Base-by-base conservation (phyloP, 495 filamentous ascomycete species). In the Hypomontagnella monticulosa region DNA sequence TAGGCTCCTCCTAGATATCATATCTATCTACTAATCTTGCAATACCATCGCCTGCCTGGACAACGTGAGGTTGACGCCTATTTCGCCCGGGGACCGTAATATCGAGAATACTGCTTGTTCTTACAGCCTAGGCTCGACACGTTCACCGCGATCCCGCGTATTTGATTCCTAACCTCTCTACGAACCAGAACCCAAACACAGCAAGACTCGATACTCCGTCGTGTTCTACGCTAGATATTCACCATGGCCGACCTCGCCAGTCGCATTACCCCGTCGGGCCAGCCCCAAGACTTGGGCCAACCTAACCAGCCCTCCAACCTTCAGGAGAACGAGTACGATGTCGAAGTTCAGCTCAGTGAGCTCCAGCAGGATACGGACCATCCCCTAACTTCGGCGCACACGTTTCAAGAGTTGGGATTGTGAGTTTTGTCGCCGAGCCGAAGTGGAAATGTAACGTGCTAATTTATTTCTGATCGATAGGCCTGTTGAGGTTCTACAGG, bases 291-390 rank as follows among this genome's bases (percentile, higher is more conserved):
- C 9, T 12, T 27, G 10, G 47, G 15, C 15, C 48, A 43, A 18
- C 40, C 32, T 6, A 41, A 19, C 7, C 36, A 66, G 0, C 54
- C 36, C 9, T 73, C 78, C 14, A 83, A 80, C 20, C 85, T 96
- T 8, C 78, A 91, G 47, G 92, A 95, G 68, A 84, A 85, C 2
- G 85, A 88, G 23, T 93, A 90, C 77, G 87, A 91, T 55, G 81
- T 99, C 50, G 87, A 96, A 66, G 92, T 99, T 64, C 94, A 95
- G 78, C 84, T 99, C 44, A 90, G 87, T 65, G 93, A 97, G 71
- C 81, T 96, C 42, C 94, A 97, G 74, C 84, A 85, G 12, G 92
- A 99, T 71, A 87, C 89, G 0, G 88, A 91, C 59, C 94, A 91
- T 72, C 95, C 95, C 2, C 83, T 99, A 16, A 93, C 84, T 76